These are phyloP conservation scores for Xerocomellus chrysenteron DNA, from an alignment of 768 basidiomycete species.

Conservation along the genomic window DNA sequence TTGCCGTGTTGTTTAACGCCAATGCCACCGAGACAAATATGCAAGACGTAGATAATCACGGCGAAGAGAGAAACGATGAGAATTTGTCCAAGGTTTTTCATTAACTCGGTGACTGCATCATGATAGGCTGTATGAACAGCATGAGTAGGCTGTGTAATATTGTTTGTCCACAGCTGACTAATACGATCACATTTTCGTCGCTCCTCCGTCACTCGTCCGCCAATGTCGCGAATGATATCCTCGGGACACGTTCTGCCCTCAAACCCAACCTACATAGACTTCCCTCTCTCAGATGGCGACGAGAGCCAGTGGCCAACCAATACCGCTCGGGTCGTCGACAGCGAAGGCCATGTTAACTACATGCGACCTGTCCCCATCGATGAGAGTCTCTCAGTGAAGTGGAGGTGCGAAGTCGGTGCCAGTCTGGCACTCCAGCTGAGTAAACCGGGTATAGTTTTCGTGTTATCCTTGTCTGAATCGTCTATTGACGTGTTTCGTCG, in stretches of 20 bases:
- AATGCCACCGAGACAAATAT: constrained; percentile 39
- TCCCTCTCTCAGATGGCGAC: constrained; percentile 62
- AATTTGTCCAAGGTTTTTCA: neutral
- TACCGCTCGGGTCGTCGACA: constrained; percentile 51
- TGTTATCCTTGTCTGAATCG: neutral
- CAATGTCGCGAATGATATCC: constrained; percentile 26
- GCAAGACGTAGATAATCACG: constrained; percentile 67
- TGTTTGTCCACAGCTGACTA: constrained; percentile 15
- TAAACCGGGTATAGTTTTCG: constrained; percentile 46
- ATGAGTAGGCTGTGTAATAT: neutral
- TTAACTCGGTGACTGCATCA: neutral
- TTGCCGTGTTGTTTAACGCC: constrained; percentile 75
- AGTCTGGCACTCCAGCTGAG: constrained; percentile 45
- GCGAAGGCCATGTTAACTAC: constrained; percentile 68
- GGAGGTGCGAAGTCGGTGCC: constrained; percentile 48
- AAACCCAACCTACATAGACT: constrained; percentile 57
- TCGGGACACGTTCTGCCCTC: constrained; percentile 40
- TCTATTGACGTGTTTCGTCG: neutral
- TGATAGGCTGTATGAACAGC: too few species aligned
- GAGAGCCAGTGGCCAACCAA: constrained; percentile 53
- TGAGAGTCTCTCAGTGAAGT: constrained; percentile 52
- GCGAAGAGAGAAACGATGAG: constrained; percentile 26
- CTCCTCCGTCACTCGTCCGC: neutral
- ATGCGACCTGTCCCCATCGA: constrained; percentile 56
- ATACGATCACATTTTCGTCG: neutral